A percentile compares a stretch with the other conserved stretches of the same genome.
These are phyloP conservation scores for Mortierella sp. DNA, from an alignment of 371 early-diverging fungal species.

Conservation along the genomic window DNA sequence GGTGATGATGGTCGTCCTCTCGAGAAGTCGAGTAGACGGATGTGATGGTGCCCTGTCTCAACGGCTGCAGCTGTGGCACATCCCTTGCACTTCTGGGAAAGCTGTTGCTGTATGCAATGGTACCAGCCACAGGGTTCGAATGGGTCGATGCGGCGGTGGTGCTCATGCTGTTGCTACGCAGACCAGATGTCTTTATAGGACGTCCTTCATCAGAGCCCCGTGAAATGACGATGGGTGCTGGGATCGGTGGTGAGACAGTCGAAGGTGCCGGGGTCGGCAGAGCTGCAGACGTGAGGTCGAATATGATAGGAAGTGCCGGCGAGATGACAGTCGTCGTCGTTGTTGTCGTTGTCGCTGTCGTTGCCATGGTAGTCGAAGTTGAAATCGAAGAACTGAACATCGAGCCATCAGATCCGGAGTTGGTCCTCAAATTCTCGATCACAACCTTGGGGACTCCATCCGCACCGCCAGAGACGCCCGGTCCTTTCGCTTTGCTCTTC, in stretches of 20 bases:
- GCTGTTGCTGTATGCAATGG: neutral
- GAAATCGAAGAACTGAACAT: neutral
- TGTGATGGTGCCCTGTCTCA: neutral
- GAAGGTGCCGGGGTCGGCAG: constrained; percentile 9
- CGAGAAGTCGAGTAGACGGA: neutral
- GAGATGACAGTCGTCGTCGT: neutral
- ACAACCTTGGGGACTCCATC: constrained; percentile 12
- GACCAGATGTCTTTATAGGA: neutral
- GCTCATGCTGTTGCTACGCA: constrained; percentile 2
- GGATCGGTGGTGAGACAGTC: neutral
- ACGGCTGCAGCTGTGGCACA: neutral
- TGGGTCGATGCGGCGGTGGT: neutral
- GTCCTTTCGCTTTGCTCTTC: neutral
- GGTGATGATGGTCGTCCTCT: neutral
- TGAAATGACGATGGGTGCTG: neutral
- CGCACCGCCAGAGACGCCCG: too few relatives aligned
- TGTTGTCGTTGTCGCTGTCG: neutral
- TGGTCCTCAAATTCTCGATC: neutral
- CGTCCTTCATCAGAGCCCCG: neutral
- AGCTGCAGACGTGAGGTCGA: constrained; percentile 48
- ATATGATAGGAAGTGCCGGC: constrained; percentile 33
- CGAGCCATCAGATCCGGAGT: neutral
- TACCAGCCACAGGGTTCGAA: neutral
- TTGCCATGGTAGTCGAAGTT: neutral
- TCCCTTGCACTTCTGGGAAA: neutral